Base-by-base conservation (phyloP, 352 stramenopile species). In the Globisporangium viniferum region DNA sequence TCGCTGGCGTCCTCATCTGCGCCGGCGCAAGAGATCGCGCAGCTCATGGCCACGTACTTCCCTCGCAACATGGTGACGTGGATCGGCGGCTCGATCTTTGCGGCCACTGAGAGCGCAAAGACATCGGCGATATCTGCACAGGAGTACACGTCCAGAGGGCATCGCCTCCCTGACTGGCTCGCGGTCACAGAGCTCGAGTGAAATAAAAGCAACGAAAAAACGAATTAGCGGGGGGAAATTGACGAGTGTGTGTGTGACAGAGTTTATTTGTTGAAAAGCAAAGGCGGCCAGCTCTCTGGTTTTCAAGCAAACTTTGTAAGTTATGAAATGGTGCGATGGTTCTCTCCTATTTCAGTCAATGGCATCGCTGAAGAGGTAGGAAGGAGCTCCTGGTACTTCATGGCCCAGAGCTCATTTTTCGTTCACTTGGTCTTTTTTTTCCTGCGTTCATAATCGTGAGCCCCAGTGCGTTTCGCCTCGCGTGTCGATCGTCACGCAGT, bases 51-150 rank as follows among this genome's bases (percentile, higher is more conserved):
- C 24, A 75, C 79, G 2, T 77, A 80, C 35, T 96, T 94, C 62
- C 88, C 88, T 7, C 73, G 76, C 0, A 94, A 92, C 62, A 71
- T 96, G 69, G 70, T 94, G 29, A 68, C 77, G 3, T 96, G 88
- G 88, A 71, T 96, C 35, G 88, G 88, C 24, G 86, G 77, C 0
- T 94, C 86, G 20, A 76, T 96, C 70, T 94, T 89, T 41, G 88
- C 81, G 20, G 74, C 83, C 8, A 94, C 82, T 6, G 79, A 91
- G 46, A 75, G 53, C n/a, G 74, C 79, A 24, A 73, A 75, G 6
- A 48, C 73, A 0, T 69, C 70, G 14, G 75, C 76, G n/a, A 81
- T 93, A 39, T 84, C 83, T 0, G 69, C 76, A 2, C 73, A 80
- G 39, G 83, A 90, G 54, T 94, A 91, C 59, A 73, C 51, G 1